Evolutionary conservation across 2,329 filamentous ascomycete genomes (phyloP).

Genomic region (Trichoderma simmonsii): DNA sequence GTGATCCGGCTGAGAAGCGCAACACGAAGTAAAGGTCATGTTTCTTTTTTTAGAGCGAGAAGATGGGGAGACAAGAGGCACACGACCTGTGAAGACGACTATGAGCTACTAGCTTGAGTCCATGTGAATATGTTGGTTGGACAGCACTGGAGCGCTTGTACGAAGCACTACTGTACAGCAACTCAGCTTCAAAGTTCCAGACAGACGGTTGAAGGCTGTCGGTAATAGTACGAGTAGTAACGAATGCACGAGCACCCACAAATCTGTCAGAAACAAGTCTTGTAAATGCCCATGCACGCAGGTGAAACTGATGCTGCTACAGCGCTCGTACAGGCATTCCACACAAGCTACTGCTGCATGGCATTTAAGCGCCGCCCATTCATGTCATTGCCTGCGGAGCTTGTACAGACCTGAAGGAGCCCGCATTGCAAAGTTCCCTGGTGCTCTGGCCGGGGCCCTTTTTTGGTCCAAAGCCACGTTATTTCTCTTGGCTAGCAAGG

Average conservation of each 20-base stretch:
- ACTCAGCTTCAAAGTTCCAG: neutral
- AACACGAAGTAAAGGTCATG: neutral
- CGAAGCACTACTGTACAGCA: neutral
- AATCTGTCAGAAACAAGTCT: neutral
- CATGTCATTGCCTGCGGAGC: neutral
- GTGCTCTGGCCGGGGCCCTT: neutral
- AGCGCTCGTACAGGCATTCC: neutral
- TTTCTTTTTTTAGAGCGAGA: neutral
- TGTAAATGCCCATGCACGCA: neutral
- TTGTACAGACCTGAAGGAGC: neutral
- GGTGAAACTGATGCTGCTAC: neutral
- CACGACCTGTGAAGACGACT: neutral
- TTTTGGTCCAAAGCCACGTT: conserved; percentile 14
- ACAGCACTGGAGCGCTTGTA: neutral
- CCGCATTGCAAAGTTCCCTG: neutral
- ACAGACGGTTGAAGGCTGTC: neutral
- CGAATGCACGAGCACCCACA: neutral
- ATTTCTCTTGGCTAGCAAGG: conserved; percentile 12
- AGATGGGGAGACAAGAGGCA: neutral
- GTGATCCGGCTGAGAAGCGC: neutral
- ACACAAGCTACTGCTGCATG: neutral
- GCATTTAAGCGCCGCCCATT: conserved; percentile 6
- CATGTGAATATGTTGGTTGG: neutral
- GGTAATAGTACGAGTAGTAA: neutral
- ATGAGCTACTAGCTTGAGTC: neutral